Percentiles rank a stretch among this genome's conserved stretches.
Conservation (phyloP, 2,329 filamentous ascomycete genomes). For the Colletotrichum brevisporum region DNA sequence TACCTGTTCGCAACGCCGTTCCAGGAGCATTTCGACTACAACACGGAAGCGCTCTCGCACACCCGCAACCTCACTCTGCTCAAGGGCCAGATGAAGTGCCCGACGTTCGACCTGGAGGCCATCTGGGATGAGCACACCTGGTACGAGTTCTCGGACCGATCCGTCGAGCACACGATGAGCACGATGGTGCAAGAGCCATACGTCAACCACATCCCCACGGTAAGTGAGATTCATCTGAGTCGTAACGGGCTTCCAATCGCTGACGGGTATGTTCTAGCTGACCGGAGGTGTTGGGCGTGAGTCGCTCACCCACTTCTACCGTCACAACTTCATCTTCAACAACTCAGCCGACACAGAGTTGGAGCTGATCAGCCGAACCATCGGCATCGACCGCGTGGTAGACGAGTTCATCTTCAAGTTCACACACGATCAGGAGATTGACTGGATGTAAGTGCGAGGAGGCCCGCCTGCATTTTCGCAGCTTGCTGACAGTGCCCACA, state of each 20-base stretch:
- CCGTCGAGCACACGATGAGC: slow-evolving; percentile 80
- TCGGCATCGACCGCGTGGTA: slow-evolving; percentile 79
- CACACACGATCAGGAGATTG: slow-evolving; percentile 73
- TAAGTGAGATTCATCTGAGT: not conserved
- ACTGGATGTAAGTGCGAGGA: slow-evolving; percentile 74
- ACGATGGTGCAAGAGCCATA: slow-evolving; percentile 86
- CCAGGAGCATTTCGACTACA: slow-evolving; percentile 63
- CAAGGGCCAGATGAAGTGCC: slow-evolving; percentile 73
- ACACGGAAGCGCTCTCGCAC: slow-evolving; percentile 72
- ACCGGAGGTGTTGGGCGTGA: slow-evolving; percentile 79
- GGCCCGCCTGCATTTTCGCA: not conserved
- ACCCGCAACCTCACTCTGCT: slow-evolving; percentile 76
- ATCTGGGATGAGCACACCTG: slow-evolving; percentile 85
- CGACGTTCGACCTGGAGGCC: slow-evolving; percentile 79
- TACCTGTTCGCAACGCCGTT: slow-evolving; percentile 63
- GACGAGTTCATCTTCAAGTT: slow-evolving; percentile 78
- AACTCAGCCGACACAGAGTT: slow-evolving; percentile 77
- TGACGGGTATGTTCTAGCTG: slow-evolving; percentile 51
- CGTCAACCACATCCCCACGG: slow-evolving; percentile 81
- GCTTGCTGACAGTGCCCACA: slow-evolving; percentile 21
- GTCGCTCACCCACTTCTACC: slow-evolving; percentile 76
- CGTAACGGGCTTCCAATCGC: not conserved
- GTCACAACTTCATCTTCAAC: slow-evolving; percentile 80
- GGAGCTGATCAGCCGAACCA: slow-evolving; percentile 78
- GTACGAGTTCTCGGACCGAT: slow-evolving; percentile 79